Evolutionary conservation across 1,284 basidiomycete genomes (phyloP), one percentile per base, ranked within the genome.

Genomic region (Kalmanozyma brasiliensis): DNA sequence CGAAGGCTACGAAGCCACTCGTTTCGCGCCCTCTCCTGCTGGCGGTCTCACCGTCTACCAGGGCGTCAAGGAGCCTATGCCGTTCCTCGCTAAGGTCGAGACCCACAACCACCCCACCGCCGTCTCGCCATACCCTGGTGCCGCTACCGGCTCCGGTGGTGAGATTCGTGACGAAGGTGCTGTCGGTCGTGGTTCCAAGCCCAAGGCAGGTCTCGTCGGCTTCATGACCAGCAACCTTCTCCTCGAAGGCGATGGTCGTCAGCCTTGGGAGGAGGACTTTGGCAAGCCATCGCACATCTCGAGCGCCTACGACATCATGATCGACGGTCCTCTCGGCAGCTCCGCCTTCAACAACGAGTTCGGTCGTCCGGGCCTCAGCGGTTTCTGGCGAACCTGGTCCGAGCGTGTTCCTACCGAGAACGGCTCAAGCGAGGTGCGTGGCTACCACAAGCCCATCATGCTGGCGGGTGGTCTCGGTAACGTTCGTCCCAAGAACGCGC

Each of bases 401-500:
- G 76, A 80, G 49, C 66, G 74, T 4, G 72, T 82, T 44, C 73
- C 78, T 23, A 46, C 48, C 43, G 64, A 59, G 16, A 62, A 69
- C 29, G 66, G 60, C 44, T 32, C 40, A 6, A 33, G 37, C 43
- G 89, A 94, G 80, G 86, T 94, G n/a, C 86, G 94, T 57, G 95
- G 95, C 0, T 99, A 97, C 84, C 96, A 98, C 85, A 99, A 99
- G 83, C 95, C 95, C 14, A 97, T 99, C 85, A 99, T 99, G 96
- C 91, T 98, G 69, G 96, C 96, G 16, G 95, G 95, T 45, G 95
- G 95, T 36, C 88, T 95, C 59, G 95, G 95, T 9, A 97, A 92
- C 77, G 94, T 98, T 34, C 87, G 79, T 16, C 79, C 79, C 42
- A 58, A 74, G 51, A 74, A 78, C 52, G 74, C 76, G 11, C 71